Percentiles rank a stretch among this genome's conserved stretches.
Evolutionary conservation across 106 monocot species (phyloP).

Genomic region (Dactylorhiza incarnata): DNA sequence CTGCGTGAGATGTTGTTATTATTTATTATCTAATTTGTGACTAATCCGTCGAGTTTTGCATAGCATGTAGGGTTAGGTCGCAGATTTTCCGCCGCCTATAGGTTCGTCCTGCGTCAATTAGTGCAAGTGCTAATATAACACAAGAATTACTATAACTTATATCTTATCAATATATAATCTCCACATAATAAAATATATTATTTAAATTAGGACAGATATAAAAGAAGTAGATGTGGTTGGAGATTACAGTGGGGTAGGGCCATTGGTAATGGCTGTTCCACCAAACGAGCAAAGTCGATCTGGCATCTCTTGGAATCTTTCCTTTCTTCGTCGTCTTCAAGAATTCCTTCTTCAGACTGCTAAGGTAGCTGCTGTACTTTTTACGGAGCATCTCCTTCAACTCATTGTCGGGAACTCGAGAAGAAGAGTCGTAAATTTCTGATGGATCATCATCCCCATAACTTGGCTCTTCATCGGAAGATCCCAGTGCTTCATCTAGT

Average conservation of each 20-base stretch:
- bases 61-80: too few relatives aligned
- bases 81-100: too few relatives aligned
- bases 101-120: too few relatives aligned
- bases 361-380: conserved; percentile 65
- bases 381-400: conserved; percentile 74
- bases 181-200: too few relatives aligned
- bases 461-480: conserved; percentile 57
- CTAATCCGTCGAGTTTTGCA: too few relatives aligned
- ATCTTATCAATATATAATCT: too few relatives aligned
- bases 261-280: conserved; percentile 65
- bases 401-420: conserved; percentile 32
- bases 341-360: conserved; percentile 56
- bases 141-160: too few relatives aligned
- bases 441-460: conserved; percentile 30
- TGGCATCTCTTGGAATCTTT: conserved; percentile 61
- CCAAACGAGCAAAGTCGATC: conserved; percentile 47
- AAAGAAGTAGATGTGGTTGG: not conserved
- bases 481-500: conserved; percentile 43
- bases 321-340: conserved; percentile 72
- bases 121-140: too few relatives aligned
- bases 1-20: too few relatives aligned
- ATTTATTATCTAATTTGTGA: too few relatives aligned
- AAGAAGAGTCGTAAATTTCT: conserved; percentile 22
- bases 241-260: conserved; percentile 67
- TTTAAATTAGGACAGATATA: too few relatives aligned